A percentile compares a stretch with the other conserved stretches of the same genome.
Conservation (phyloP, 495 filamentous ascomycete genomes). For the Penicillium atrosanguineum region DNA sequence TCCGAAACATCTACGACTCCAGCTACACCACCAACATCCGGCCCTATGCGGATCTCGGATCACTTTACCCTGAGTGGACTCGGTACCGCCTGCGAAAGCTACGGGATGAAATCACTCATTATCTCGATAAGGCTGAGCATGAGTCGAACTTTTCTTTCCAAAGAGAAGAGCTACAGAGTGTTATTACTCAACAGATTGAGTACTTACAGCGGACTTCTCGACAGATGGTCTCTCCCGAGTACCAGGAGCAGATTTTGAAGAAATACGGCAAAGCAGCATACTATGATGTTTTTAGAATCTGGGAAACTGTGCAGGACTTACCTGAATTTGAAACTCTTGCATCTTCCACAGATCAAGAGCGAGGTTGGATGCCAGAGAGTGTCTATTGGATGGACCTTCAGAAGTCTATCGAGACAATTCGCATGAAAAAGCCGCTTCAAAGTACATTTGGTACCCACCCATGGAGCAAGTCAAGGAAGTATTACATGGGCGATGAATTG, state of each 20-base stretch:
- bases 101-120: slow-evolving; percentile 13
- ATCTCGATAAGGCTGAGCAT: slow-evolving; percentile 2
- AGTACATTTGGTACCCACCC: slow-evolving; percentile 8
- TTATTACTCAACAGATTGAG: slow-evolving; percentile 14
- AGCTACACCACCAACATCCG: slow-evolving; percentile 34
- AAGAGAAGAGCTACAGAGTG: neutral
- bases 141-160: neutral
- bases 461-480: slow-evolving; percentile 2
- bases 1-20: slow-evolving; percentile 22
- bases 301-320: slow-evolving; percentile 12
- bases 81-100: slow-evolving; percentile 22
- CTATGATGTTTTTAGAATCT: slow-evolving; percentile 13
- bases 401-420: slow-evolving; percentile 13
- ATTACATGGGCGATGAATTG: slow-evolving; percentile 24
- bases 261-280: slow-evolving; percentile 14
- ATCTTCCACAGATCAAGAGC: slow-evolving; percentile 4
- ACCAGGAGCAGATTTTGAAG: slow-evolving; percentile 1
- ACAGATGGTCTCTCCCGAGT: slow-evolving; percentile 14
- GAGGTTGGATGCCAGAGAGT: slow-evolving; percentile 12
- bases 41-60: slow-evolving; percentile 21
- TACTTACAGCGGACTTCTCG: slow-evolving; percentile 18
- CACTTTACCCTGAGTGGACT: slow-evolving; percentile 31
- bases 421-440: slow-evolving; percentile 5
- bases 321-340: slow-evolving; percentile 17
- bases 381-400: slow-evolving; percentile 17